These are phyloP conservation scores for Zalaria obscura DNA, from an alignment of 2,329 filamentous ascomycete genomes.

Conservation along the genomic window DNA sequence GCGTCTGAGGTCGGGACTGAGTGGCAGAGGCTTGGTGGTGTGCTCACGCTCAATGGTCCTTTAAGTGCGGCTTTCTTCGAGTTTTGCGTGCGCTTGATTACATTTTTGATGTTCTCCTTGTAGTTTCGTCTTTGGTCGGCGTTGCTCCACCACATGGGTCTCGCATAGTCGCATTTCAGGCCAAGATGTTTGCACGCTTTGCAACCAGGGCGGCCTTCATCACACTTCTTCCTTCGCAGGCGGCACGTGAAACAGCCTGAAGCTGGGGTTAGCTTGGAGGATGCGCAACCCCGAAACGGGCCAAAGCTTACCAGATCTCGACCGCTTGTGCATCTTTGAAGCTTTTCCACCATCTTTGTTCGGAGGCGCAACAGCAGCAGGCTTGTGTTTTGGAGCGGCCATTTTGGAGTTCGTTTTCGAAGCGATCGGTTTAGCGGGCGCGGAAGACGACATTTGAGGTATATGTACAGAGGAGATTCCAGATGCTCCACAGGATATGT, in stretches of 20 bases:
- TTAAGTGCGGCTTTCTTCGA: slow-evolving; percentile 62
- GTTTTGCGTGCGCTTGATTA: slow-evolving; percentile 94
- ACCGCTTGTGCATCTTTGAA: slow-evolving; percentile 83
- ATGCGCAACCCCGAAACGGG: slow-evolving; percentile 45
- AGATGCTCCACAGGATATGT: slow-evolving; percentile 7
- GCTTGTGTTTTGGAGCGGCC: slow-evolving; percentile 32
- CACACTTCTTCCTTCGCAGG: slow-evolving; percentile 55
- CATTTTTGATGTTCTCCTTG: slow-evolving; percentile 92
- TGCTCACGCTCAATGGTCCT: slow-evolving; percentile 37
- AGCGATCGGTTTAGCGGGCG: slow-evolving; percentile 19
- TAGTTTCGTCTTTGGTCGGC: slow-evolving; percentile 70
- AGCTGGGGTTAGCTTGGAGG: slow-evolving; percentile 29
- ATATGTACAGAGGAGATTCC: slow-evolving; percentile 24
- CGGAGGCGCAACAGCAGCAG: slow-evolving; percentile 11
- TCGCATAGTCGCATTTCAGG: slow-evolving; percentile 87
- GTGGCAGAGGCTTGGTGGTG: slow-evolving; percentile 66
- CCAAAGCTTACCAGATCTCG: slow-evolving; percentile 70
- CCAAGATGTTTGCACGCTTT: slow-evolving; percentile 57
- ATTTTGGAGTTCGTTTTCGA: slow-evolving; percentile 32
- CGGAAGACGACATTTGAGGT: slow-evolving; percentile 30
- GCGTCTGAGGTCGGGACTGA: slow-evolving; percentile 70
- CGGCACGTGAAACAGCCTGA: slow-evolving; percentile 55
- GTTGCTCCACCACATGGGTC: slow-evolving; percentile 95
- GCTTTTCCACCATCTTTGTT: slow-evolving; percentile 30
- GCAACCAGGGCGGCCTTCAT: slow-evolving; percentile 51